phyloP scores from a whole-genome alignment of 2,329 filamentous ascomycete genomes.

The Fusarium siculi region DNA sequence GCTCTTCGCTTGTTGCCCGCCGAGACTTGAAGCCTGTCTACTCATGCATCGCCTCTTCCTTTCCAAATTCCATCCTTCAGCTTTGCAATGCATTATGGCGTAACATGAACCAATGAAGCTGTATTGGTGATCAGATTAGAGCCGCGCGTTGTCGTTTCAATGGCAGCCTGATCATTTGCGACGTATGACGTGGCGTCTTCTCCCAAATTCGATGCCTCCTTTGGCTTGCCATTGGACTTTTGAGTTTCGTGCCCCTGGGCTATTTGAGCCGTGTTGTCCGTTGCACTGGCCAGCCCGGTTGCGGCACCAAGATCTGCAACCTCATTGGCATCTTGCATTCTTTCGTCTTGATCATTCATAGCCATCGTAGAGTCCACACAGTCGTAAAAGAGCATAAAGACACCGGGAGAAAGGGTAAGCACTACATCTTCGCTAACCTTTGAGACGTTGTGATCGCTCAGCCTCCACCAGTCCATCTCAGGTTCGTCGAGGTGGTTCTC shows the following conservation, averaged over 20 bases:
- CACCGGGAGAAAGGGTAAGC: conserved; percentile 75
- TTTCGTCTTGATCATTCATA: conserved; percentile 47
- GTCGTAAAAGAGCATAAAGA: conserved; percentile 99
- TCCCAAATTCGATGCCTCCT: conserved; percentile 8
- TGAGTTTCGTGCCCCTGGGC: conserved; percentile 20
- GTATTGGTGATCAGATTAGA: not conserved
- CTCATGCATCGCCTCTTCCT: not conserved
- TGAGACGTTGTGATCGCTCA: conserved; percentile 89
- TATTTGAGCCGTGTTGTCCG: conserved; percentile 1
- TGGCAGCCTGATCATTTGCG: conserved; percentile 1
- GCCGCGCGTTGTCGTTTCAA: conserved; percentile 23
- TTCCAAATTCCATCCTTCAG: not conserved
- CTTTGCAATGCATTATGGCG: not conserved
- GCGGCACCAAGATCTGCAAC: conserved; percentile 12
- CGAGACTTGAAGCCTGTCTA: not conserved
- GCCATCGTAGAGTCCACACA: conserved; percentile 67
- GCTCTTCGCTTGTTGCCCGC: not conserved
- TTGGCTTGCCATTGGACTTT: conserved; percentile 4
- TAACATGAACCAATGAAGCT: not conserved
- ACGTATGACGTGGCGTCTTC: conserved; percentile 15
- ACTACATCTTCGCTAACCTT: conserved; percentile 79
- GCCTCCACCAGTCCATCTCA: conserved; percentile 80
- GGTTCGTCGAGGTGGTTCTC: conserved; percentile 37
- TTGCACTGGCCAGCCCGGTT: not conserved
- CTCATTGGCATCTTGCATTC: conserved; percentile 39